Conservation (phyloP, 306 rosid genomes). For the Fagus crenata region DNA sequence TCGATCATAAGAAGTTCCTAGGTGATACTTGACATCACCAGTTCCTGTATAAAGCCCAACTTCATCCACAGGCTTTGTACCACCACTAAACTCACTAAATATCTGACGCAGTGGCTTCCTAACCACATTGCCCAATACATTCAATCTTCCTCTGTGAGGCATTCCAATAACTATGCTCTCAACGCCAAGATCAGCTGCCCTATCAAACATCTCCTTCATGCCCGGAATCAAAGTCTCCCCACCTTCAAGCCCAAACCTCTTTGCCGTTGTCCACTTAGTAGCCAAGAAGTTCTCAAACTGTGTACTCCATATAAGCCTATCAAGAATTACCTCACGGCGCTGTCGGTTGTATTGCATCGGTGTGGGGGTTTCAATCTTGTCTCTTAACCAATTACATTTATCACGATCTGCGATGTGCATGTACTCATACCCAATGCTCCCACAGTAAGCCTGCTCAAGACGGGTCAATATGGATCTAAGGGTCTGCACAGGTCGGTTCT, state of each 20-base stretch:
- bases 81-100: slow-evolving; percentile 84
- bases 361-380: slow-evolving; percentile 85
- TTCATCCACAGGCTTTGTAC: slow-evolving; percentile 79
- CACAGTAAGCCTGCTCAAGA: slow-evolving; percentile 96
- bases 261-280: slow-evolving; percentile 90
- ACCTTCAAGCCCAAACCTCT: slow-evolving; percentile 96
- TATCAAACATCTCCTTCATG: slow-evolving; percentile 95
- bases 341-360: slow-evolving; percentile 62
- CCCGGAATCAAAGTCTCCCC: slow-evolving; percentile 91
- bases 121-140: slow-evolving; percentile 90
- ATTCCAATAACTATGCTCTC: slow-evolving; percentile 97
- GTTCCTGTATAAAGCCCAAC: slow-evolving; percentile 91
- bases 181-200: slow-evolving; percentile 91
- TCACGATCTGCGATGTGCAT: slow-evolving; percentile 90
- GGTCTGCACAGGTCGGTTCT: slow-evolving; percentile 95
- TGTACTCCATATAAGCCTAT: slow-evolving; percentile 91
- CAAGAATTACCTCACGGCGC: slow-evolving; percentile 86
- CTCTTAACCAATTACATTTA: slow-evolving; percentile 88
- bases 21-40: slow-evolving; percentile 95
- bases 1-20: slow-evolving; percentile 93
- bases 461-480: slow-evolving; percentile 86
- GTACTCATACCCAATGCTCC: slow-evolving; percentile 90
- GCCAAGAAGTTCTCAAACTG: slow-evolving; percentile 92
- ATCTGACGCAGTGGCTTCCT: slow-evolving; percentile 90
- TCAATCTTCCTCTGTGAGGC: slow-evolving; percentile 86